These are phyloP conservation scores for Pisolithus orientalis DNA, from an alignment of 768 basidiomycete species.

Conservation along the genomic window DNA sequence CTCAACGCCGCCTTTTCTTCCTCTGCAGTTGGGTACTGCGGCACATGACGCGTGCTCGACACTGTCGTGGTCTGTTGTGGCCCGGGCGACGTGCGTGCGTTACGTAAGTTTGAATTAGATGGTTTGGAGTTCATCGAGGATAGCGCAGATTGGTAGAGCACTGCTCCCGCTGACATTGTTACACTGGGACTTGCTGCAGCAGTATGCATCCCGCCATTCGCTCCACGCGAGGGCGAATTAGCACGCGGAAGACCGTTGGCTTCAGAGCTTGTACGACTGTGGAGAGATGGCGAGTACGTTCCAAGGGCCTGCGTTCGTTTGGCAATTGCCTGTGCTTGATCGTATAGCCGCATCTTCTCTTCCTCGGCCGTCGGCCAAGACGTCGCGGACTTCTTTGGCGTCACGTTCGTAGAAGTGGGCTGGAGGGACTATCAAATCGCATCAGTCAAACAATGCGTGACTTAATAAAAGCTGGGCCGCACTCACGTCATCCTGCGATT, in stretches of 20 bases:
- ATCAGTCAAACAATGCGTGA: not conserved
- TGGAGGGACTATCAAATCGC: not conserved
- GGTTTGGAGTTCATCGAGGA: conserved; percentile 28
- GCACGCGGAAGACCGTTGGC: conserved; percentile 12
- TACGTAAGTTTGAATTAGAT: conserved; percentile 14
- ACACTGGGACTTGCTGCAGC: conserved; percentile 7
- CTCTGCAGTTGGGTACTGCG: conserved; percentile 57
- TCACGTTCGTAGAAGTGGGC: not conserved
- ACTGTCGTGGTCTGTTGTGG: conserved; percentile 18
- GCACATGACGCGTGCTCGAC: conserved; percentile 21
- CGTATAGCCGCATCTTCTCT: conserved; percentile 68
- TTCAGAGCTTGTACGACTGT: conserved; percentile 25
- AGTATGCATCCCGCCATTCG: not conserved
- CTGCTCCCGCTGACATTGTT: conserved; percentile 35
- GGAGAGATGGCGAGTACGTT: conserved; percentile 18
- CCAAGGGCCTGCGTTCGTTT: conserved; percentile 46
- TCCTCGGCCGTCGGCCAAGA: conserved; percentile 67
- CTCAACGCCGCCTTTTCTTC: conserved; percentile 69
- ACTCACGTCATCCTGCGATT: conserved; percentile 20
- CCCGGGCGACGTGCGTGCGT: conserved; percentile 19
- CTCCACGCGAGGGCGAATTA: not conserved
- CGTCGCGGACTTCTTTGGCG: conserved; percentile 10
- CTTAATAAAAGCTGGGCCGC: not conserved
- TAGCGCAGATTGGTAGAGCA: conserved; percentile 41
- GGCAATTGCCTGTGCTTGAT: conserved; percentile 63